phyloP scores from a whole-genome alignment of 2,329 filamentous ascomycete species.

The Talaromyces sp. region DNA sequence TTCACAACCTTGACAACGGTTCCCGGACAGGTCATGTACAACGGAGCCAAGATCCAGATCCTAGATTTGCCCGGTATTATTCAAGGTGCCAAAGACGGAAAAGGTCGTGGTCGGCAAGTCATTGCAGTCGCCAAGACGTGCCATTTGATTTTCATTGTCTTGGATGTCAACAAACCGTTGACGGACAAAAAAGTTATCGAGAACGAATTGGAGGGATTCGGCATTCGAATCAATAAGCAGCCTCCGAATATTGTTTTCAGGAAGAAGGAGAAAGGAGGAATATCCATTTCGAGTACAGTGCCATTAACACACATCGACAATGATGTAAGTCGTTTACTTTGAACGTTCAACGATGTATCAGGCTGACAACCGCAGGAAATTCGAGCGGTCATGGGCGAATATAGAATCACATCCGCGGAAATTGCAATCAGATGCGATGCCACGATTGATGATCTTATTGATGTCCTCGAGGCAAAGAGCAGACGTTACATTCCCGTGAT shows the following conservation, averaged over 20 bases:
- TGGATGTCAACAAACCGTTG: conserved; percentile 97
- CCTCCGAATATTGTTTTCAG: conserved; percentile 99
- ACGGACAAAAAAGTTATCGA: conserved; percentile 97
- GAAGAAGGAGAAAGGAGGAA: conserved; percentile 98
- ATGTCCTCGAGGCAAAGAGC: conserved; percentile 89
- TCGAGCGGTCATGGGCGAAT: conserved; percentile 95
- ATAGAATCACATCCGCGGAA: conserved; percentile 93
- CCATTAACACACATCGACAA: conserved; percentile 88
- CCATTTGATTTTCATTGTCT: conserved; percentile 96
- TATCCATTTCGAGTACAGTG: conserved; percentile 93
- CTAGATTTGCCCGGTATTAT: conserved; percentile 98
- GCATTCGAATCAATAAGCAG: conserved; percentile 94
- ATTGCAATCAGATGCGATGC: conserved; percentile 97
- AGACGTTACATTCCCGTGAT: conserved; percentile 98
- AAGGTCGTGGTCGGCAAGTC: conserved; percentile 94
- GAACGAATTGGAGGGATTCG: conserved; percentile 90
- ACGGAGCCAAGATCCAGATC: conserved; percentile 96
- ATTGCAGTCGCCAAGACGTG: conserved; percentile 99
- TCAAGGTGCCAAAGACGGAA: conserved; percentile 95
- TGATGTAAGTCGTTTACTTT: conserved; percentile 50
- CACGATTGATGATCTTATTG: conserved; percentile 94
- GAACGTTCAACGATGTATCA: not conserved
- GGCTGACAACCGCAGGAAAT: conserved; percentile 61
- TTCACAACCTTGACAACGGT: conserved; percentile 98
- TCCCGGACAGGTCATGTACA: conserved; percentile 92